A percentile compares a stretch with the other conserved stretches of the same genome.
These are phyloP conservation scores for Phyllosticta paracitricarpa DNA, from an alignment of 2,329 filamentous ascomycete species.

Conservation along the genomic window DNA sequence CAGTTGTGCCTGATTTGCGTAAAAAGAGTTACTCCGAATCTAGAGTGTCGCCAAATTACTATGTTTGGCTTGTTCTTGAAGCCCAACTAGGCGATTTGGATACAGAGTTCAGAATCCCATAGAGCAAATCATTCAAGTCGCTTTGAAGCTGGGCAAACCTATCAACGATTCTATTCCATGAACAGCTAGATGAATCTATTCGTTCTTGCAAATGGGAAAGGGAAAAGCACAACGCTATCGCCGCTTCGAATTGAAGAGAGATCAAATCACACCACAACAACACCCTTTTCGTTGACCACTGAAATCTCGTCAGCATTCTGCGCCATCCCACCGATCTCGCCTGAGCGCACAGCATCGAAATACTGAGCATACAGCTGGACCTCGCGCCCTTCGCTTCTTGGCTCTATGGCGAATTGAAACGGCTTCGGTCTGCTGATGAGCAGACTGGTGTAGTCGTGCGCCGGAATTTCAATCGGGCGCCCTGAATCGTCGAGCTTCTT, in stretches of 20 bases:
- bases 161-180: too few relatives aligned
- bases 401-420: constrained; percentile 3
- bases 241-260: not conserved
- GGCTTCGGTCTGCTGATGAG: constrained; percentile 5
- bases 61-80: too few relatives aligned
- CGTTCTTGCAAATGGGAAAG: too few relatives aligned
- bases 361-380: not conserved
- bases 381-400: constrained; percentile 1
- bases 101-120: too few relatives aligned
- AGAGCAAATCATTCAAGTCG: too few relatives aligned
- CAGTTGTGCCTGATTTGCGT: too few relatives aligned
- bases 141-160: too few relatives aligned
- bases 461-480: not conserved
- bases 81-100: too few relatives aligned
- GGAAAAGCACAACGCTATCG: not conserved
- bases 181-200: too few relatives aligned
- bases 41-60: too few relatives aligned
- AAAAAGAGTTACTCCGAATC: too few relatives aligned
- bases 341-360: not conserved
- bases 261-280: not conserved
- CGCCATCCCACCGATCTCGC: not conserved
- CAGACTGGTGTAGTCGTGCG: constrained; percentile 3
- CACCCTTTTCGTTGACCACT: not conserved
- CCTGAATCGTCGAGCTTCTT: constrained; percentile 7
- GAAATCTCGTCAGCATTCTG: not conserved